Conservation (phyloP, 805 yeast genomes). For the Metschnikowia dekortorum region DNA sequence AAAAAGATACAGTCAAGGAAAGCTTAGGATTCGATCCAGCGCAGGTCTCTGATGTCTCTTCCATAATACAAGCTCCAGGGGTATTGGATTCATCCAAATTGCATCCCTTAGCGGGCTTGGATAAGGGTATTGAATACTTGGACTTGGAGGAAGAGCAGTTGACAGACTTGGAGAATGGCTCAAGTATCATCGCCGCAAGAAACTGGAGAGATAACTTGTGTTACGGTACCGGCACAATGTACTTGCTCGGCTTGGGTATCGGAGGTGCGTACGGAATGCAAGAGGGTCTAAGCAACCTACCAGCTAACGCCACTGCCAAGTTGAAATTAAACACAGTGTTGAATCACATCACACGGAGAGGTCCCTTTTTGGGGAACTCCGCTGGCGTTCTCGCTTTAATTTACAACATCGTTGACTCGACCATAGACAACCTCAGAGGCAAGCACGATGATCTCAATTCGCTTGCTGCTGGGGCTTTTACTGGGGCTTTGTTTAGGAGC, state of each 20-base stretch:
- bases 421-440: conserved; percentile 78
- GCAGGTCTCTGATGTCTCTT: conserved; percentile 58
- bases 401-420: conserved; percentile 79
- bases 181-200: conserved; percentile 90
- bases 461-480: conserved; percentile 79
- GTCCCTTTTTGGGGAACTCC: conserved; percentile 92
- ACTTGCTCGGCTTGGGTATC: conserved; percentile 75
- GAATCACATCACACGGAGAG: conserved; percentile 90
- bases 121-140: conserved; percentile 81
- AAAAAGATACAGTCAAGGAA: conserved; percentile 23
- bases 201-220: conserved; percentile 97
- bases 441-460: conserved; percentile 85
- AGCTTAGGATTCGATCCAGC: conserved; percentile 62
- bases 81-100: conserved; percentile 65
- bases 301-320: conserved; percentile 71
- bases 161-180: conserved; percentile 76
- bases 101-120: conserved; percentile 92
- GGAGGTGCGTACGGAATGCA: conserved; percentile 89
- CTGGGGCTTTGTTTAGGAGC: conserved; percentile 89
- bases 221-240: conserved; percentile 96
- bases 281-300: conserved; percentile 79
- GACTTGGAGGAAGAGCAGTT: conserved; percentile 81
- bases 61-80: conserved; percentile 56
- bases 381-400: conserved; percentile 91
- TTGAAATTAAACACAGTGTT: conserved; percentile 84